Evolutionary conservation across 2,329 filamentous ascomycete species (phyloP).

Genomic region (Uncinocarpus reesii): DNA sequence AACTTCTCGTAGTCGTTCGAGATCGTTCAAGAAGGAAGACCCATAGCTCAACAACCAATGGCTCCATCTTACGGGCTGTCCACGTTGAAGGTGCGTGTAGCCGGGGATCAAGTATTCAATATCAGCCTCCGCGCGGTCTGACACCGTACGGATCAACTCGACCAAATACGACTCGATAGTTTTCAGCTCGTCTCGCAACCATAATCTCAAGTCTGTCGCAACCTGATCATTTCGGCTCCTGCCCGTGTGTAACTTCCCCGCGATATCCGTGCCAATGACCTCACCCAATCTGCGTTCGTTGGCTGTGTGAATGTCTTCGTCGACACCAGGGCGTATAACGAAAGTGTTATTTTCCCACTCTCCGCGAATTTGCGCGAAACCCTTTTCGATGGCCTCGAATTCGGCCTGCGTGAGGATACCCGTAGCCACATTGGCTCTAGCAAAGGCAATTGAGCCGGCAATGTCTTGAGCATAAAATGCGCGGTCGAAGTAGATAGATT

Average conservation of each 20-base stretch:
- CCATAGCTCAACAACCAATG: conserved; percentile 73
- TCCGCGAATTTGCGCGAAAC: conserved; percentile 46
- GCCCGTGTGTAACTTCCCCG: conserved; percentile 80
- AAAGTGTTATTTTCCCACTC: conserved; percentile 27
- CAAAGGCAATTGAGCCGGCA: conserved; percentile 63
- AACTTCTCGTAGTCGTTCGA: conserved; percentile 65
- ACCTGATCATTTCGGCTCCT: conserved; percentile 86
- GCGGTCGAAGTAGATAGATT: conserved; percentile 63
- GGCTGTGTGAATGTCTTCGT: conserved; percentile 23
- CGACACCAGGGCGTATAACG: conserved; percentile 20
- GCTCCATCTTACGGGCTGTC: conserved; percentile 60
- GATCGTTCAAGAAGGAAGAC: conserved; percentile 59
- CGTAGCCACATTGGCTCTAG: conserved; percentile 59
- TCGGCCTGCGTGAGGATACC: conserved; percentile 61
- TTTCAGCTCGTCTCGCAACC: conserved; percentile 65
- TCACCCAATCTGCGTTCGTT: conserved; percentile 56
- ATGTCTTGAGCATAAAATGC: conserved; percentile 67
- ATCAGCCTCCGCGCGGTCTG: conserved; percentile 60
- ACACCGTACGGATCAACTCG: conserved; percentile 59
- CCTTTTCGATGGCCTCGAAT: conserved; percentile 58
- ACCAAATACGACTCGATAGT: conserved; percentile 59
- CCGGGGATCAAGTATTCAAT: conserved; percentile 74
- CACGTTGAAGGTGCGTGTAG: conserved; percentile 68
- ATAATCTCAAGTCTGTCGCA: conserved; percentile 80
- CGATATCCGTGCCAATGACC: conserved; percentile 74